Percentiles rank a stretch among this genome's conserved stretches.
phyloP scores from a whole-genome alignment of 225 moss, liverwort and hornwort genomes.

The Climacium dendroides region DNA sequence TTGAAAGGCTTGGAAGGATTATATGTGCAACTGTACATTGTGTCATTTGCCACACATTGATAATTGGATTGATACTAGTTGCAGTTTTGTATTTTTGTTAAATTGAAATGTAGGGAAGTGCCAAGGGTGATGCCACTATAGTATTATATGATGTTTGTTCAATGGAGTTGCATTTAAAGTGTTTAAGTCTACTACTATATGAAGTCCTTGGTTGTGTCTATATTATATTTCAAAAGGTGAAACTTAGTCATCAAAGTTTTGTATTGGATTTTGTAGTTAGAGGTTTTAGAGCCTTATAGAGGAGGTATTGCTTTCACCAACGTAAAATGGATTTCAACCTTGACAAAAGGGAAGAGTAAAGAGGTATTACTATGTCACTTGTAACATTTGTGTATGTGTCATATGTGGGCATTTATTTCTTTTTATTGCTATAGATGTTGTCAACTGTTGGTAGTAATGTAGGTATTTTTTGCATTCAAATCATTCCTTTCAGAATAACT shows the following conservation, averaged over 20 bases:
- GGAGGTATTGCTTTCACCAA: accelerated
- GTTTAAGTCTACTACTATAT: no score
- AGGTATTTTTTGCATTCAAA: no score
- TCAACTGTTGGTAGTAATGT: no score
- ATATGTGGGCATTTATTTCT: no score
- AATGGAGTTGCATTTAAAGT: not conserved
- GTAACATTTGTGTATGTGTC: no score
- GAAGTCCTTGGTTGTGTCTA: accelerated
- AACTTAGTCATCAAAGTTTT: not conserved
- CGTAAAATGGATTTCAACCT: accelerated
- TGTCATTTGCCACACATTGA: not conserved
- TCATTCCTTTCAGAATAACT: not conserved
- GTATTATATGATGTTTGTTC: no score
- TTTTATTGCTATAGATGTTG: no score
- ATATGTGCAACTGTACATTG: not conserved
- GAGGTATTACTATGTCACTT: accelerated
- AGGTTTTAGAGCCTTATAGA: no score
- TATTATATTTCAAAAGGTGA: accelerated
- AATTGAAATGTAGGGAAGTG: not conserved
- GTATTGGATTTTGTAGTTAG: accelerated
- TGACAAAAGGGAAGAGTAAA: accelerated
- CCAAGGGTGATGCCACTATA: not conserved
- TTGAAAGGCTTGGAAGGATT: not conserved
- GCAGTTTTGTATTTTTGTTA: accelerated
- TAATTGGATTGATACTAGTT: no score